Conservation (phyloP, 2,329 filamentous ascomycete genomes). For the Catunica adiposa region DNA sequence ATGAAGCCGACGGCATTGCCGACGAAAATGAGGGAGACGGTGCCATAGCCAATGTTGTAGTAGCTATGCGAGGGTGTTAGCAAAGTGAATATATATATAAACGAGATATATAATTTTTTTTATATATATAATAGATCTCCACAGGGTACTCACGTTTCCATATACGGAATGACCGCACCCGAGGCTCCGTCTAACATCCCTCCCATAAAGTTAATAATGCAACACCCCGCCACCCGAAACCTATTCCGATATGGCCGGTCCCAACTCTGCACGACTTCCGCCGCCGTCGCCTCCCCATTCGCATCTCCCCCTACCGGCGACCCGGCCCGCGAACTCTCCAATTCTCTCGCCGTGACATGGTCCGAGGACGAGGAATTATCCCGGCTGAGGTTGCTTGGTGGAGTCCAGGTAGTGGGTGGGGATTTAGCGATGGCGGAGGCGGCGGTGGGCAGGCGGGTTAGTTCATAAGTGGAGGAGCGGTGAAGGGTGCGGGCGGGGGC, state of each 20-base stretch:
- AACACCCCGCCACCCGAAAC: conserved; percentile 48
- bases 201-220: conserved; percentile 48
- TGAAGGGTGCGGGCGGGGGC: conserved; percentile 24
- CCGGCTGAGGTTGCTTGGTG: background rate
- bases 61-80: conserved; percentile 24
- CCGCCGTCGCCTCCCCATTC: no score
- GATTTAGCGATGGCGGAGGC: background rate
- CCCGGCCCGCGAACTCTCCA: conserved; percentile 38
- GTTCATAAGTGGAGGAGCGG: conserved; percentile 22
- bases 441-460: conserved; percentile 3
- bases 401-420: background rate
- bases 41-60: conserved; percentile 59
- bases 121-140: no score
- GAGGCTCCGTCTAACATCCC: conserved; percentile 61
- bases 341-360: conserved; percentile 17
- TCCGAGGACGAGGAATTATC: background rate
- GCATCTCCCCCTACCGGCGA: conserved; percentile 27
- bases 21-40: conserved; percentile 71
- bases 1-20: conserved; percentile 65
- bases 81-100: background rate
- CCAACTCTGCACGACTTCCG: conserved; percentile 37
- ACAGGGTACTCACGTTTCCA: conserved; percentile 43
- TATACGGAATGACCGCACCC: conserved; percentile 66
- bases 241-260: conserved; percentile 51
- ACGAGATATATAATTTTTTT: no score